phyloP scores from a whole-genome alignment of 2,329 filamentous ascomycete species.

The Pseudogymnoascus sp. region DNA sequence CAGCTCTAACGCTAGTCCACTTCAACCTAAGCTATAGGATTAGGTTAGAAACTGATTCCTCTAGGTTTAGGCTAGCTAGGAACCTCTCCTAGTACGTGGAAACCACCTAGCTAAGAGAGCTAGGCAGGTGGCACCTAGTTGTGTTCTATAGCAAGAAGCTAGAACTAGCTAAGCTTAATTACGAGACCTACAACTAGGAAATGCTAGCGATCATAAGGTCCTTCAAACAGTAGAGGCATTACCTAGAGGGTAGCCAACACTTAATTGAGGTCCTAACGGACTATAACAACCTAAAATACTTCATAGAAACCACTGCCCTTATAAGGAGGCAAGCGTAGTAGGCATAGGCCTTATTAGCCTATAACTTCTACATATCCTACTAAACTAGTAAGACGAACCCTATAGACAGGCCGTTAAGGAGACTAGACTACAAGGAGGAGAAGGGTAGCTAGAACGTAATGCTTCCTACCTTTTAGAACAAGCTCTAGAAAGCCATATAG shows the following conservation, averaged over 20 bases:
- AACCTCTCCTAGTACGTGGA: neutral
- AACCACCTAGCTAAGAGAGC: neutral
- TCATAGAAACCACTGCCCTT: too few relatives aligned
- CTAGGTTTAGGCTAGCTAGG: neutral
- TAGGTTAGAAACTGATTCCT: neutral
- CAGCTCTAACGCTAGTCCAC: neutral
- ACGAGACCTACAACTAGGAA: slow-evolving; percentile 31
- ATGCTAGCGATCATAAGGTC: slow-evolving; percentile 27
- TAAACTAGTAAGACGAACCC: neutral
- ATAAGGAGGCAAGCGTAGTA: neutral
- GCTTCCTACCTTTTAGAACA: neutral
- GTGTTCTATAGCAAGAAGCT: slow-evolving; percentile 27
- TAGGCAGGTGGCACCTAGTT: slow-evolving; percentile 14
- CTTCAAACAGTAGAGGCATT: slow-evolving; percentile 12
- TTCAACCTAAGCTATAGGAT: neutral
- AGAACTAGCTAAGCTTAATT: slow-evolving; percentile 26
- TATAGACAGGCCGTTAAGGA: neutral
- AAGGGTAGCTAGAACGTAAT: neutral
- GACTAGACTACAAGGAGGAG: neutral
- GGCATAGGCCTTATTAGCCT: neutral
- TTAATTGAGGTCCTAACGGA: slow-evolving; percentile 10
- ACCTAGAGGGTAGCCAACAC: neutral
- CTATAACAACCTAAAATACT: slow-evolving; percentile 6
- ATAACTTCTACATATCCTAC: neutral
- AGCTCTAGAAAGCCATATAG: neutral